Conservation (phyloP, 495 filamentous ascomycete genomes). For the Clohesyomyces aquaticus region DNA sequence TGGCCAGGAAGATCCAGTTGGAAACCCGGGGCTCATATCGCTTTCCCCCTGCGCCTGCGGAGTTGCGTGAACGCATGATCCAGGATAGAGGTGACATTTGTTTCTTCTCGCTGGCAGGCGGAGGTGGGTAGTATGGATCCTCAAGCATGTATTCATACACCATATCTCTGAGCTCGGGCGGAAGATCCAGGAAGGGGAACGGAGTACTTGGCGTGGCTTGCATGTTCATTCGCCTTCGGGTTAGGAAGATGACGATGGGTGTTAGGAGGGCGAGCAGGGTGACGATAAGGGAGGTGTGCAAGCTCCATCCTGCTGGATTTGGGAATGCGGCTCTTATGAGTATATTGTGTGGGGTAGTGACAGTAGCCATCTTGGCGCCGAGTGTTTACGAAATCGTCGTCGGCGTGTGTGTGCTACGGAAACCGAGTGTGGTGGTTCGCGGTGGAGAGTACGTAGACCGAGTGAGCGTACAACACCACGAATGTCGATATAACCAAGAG, state of each 20-base stretch:
- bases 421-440: conserved; percentile 14
- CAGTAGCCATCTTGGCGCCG: too few relatives aligned
- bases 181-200: conserved; percentile 37
- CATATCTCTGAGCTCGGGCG: conserved; percentile 32
- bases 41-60: neutral
- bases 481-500: neutral
- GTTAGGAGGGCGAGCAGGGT: neutral
- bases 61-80: conserved; percentile 4
- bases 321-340: conserved; percentile 10
- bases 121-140: conserved; percentile 34
- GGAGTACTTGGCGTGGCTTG: conserved; percentile 3
- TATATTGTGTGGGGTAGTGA: neutral
- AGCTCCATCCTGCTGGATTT: neutral
- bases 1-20: conserved; percentile 34
- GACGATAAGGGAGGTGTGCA: neutral
- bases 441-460: neutral
- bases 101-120: neutral
- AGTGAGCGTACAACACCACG: neutral
- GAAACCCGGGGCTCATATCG: conserved; percentile 1
- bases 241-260: neutral
- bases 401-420: conserved; percentile 17
- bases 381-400: neutral
- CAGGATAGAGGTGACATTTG: conserved; percentile 5
- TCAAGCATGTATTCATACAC: conserved; percentile 36
- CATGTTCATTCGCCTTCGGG: conserved; percentile 7